phyloP scores from a whole-genome alignment of 768 basidiomycete genomes.

The Boletales sp. region DNA sequence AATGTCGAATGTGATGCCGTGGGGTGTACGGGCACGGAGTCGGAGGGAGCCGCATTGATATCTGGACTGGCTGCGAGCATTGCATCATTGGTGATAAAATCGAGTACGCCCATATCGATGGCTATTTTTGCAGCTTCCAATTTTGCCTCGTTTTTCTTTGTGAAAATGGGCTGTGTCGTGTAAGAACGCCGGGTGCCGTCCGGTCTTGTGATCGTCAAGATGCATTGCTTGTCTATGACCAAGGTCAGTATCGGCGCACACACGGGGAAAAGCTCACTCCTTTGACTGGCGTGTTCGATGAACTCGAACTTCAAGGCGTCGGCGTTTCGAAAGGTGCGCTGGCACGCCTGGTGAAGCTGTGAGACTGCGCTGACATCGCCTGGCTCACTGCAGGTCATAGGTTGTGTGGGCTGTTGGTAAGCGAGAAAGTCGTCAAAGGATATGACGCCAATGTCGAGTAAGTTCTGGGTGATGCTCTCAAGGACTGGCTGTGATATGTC shows the following conservation, averaged over 20 bases:
- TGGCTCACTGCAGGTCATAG: neutral
- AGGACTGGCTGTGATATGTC: neutral
- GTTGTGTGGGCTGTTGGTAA: neutral
- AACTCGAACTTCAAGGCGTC: slow-evolving; percentile 47
- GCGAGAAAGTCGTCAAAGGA: slow-evolving; percentile 26
- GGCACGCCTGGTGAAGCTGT: slow-evolving; percentile 41
- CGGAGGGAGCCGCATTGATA: neutral
- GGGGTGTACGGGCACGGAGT: neutral
- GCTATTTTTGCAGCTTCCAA: slow-evolving; percentile 50
- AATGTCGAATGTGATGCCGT: neutral
- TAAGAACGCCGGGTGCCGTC: slow-evolving; percentile 51
- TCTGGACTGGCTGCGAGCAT: too few relatives aligned
- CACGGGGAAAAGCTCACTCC: slow-evolving; percentile 27
- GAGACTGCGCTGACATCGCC: slow-evolving; percentile 24
- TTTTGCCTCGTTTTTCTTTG: slow-evolving; percentile 52
- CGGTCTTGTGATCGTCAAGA: slow-evolving; percentile 57
- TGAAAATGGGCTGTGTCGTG: slow-evolving; percentile 43
- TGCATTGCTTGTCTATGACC: slow-evolving; percentile 52
- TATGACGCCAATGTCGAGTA: slow-evolving; percentile 28
- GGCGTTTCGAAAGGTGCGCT: slow-evolving; percentile 38
- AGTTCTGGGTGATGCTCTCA: slow-evolving; percentile 22
- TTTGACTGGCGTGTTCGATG: slow-evolving; percentile 36
- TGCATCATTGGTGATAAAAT: slow-evolving; percentile 34
- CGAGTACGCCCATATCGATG: slow-evolving; percentile 55
- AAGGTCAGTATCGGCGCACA: slow-evolving; percentile 1